A percentile compares a stretch with the other conserved stretches of the same genome.
phyloP scores from a whole-genome alignment of 1,284 basidiomycete genomes.

The Puccinia horiana region DNA sequence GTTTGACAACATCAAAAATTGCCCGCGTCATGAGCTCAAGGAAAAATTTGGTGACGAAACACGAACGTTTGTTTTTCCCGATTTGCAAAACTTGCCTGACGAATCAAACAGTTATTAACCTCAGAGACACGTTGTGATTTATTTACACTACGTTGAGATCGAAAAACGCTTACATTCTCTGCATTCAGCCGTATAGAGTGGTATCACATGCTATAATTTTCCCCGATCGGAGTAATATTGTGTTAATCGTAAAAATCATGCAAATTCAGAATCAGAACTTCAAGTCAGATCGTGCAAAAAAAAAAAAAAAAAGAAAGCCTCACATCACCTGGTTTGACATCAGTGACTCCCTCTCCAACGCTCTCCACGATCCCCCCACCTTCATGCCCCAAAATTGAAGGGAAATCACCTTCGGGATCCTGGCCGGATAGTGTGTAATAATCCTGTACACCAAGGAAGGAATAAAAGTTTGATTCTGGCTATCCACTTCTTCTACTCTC shows the following conservation, averaged over 20 bases:
- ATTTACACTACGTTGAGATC: not conserved
- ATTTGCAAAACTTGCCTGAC: conserved; percentile 78
- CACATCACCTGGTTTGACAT: conserved; percentile 68
- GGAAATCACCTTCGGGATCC: conserved; percentile 95
- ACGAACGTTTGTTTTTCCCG: conserved; percentile 91
- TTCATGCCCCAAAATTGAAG: conserved; percentile 73
- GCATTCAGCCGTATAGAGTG: conserved; percentile 68
- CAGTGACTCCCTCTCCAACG: conserved; percentile 86
- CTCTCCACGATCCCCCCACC: conserved; percentile 72
- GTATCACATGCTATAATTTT: conserved; percentile 62
- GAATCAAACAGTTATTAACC: not conserved
- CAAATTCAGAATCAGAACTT: conserved; percentile 71
- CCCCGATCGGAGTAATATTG: too few species aligned
- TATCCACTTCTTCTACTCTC: too few species aligned
- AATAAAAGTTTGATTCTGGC: too few species aligned
- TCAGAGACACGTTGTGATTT: conserved; percentile 53
- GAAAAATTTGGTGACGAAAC: not conserved
- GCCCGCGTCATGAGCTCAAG: conserved; percentile 52
- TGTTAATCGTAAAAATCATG: conserved; percentile 63
- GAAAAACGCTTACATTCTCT: conserved; percentile 73
- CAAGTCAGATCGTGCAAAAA: not conserved
- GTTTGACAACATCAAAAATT: conserved; percentile 43
- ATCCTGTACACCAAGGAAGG: conserved; percentile 62
- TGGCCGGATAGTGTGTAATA: conserved; percentile 95
- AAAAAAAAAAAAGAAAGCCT: not conserved